Base-by-base conservation (phyloP, 2,329 filamentous ascomycete genomes). In the Pseudopyricularia cyperi region DNA sequence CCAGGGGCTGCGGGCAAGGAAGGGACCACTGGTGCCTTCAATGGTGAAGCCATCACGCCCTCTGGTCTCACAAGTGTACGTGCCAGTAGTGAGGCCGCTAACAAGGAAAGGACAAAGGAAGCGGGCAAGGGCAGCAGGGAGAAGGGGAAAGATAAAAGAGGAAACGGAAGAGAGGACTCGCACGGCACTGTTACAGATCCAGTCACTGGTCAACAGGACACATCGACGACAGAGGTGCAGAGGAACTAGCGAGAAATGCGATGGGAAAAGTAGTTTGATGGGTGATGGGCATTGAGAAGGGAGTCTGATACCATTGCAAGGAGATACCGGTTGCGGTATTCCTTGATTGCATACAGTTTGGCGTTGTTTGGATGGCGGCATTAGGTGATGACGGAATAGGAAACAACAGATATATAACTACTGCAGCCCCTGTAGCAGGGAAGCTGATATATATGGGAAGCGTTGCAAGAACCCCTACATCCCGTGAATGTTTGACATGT, bases 281-380 rank as follows among this genome's bases (percentile, higher is more conserved):
- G 37, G 37, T 11, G 2, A 19, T 19, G 4, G 37, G 12, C 74
- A 15, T 62, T 67, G 8, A 68, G 72, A 2, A 84, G 80, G 5
- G n/a, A n/a, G n/a, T n/a, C n/a, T n/a, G n/a, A n/a, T n/a, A n/a
- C n/a, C n/a, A n/a, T n/a, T n/a, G n/a, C n/a, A 15, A 35, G 5
- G 11, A 35, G 6, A n/a, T 42, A 11, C 22, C n/a, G 17, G 37
- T 22, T 42, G 17, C 8, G 17, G n/a, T 42, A 33, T 42, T 42
- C 8, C 22, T 6, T n/a, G n/a, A n/a, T 42, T 42, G 37, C 37
- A 42, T 42, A 42, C 12, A 42, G 37, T 19, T 42, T 7, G 37
- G 37, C 37, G 37, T 42, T 42, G 17, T 22, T 11, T 22, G 17
- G n/a, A 9, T 17, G 17, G 37, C n/a, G 14, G 3, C 37, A 42